Conservation (phyloP, 441 rosid genomes). For the Flueggea neowawraea region DNA sequence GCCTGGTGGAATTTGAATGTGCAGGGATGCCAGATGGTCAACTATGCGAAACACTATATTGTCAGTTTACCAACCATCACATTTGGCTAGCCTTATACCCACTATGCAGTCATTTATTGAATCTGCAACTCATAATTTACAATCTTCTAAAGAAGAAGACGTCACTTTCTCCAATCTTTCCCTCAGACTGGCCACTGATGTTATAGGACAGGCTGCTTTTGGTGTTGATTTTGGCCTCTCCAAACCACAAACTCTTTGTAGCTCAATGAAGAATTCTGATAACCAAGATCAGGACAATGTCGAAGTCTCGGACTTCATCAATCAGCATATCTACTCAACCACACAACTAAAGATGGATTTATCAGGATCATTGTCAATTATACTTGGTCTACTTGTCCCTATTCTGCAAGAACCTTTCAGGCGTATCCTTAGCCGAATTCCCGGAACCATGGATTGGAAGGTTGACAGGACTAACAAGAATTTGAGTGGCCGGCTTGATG, state of each 20-base stretch:
- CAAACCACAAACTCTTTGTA: constrained; percentile 26
- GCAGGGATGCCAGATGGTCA: constrained; percentile 87
- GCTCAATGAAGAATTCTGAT: constrained; percentile 10
- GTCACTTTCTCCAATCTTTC: constrained; percentile 67
- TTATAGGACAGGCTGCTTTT: constrained; percentile 93
- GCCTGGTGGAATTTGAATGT: constrained; percentile 10
- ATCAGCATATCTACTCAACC: constrained; percentile 90
- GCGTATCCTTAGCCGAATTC: constrained; percentile 82
- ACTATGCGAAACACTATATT: constrained; percentile 84
- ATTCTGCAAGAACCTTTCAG: constrained; percentile 88
- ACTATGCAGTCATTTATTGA: constrained; percentile 72
- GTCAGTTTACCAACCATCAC: constrained; percentile 94
- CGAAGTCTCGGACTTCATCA: constrained; percentile 66
- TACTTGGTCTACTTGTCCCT: constrained; percentile 73
- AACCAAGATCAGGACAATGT: constrained; percentile 17
- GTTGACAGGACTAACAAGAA: constrained; percentile 58
- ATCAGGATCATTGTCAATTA: constrained; percentile 81
- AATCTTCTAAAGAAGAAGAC: constrained; percentile 33
- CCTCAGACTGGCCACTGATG: constrained; percentile 81
- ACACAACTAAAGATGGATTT: constrained; percentile 95
- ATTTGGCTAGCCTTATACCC: constrained; percentile 75
- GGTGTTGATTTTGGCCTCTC: constrained; percentile 88
- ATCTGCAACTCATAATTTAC: constrained; percentile 55
- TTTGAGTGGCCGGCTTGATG: constrained; percentile 57
- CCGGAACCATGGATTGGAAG: constrained; percentile 89